phyloP scores from a whole-genome alignment of 257 asterid species.

The Solanum pennellii region DNA sequence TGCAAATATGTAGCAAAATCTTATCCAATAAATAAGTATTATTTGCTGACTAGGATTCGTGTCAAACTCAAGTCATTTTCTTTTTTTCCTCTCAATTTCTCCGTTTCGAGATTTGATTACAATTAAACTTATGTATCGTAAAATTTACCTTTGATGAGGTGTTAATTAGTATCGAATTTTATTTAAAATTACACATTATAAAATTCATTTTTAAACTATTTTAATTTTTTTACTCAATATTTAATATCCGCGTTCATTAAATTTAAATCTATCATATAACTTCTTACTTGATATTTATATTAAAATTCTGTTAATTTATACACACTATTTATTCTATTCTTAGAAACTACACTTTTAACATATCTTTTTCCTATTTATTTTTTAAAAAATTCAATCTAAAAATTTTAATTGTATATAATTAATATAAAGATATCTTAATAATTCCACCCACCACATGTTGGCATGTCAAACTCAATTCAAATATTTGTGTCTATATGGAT shows the following conservation, averaged over 20 bases:
- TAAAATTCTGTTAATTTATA: too few relatives aligned
- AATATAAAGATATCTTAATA: neutral
- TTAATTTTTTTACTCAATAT: fast-evolving
- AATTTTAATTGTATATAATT: too few relatives aligned
- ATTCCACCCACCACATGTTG: neutral
- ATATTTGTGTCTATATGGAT: neutral
- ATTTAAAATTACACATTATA: neutral
- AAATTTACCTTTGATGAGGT: neutral
- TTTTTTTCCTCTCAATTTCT: neutral
- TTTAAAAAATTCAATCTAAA: too few relatives aligned
- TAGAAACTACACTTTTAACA: too few relatives aligned
- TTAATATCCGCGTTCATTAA: neutral
- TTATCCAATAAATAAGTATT: neutral
- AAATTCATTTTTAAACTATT: neutral
- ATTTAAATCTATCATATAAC: neutral
- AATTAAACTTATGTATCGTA: neutral
- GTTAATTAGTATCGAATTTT: too few relatives aligned
- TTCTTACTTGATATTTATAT: too few relatives aligned
- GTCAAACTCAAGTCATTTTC: conserved; percentile 9
- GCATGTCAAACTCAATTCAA: conserved; percentile 7
- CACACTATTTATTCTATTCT: too few relatives aligned
- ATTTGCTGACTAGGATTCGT: conserved; percentile 20
- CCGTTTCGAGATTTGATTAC: neutral
- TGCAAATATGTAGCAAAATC: neutral
- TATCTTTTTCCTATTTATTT: too few relatives aligned